These are phyloP conservation scores for Metschnikowia gelsemii DNA, from an alignment of 805 yeast species.

Conservation along the genomic window DNA sequence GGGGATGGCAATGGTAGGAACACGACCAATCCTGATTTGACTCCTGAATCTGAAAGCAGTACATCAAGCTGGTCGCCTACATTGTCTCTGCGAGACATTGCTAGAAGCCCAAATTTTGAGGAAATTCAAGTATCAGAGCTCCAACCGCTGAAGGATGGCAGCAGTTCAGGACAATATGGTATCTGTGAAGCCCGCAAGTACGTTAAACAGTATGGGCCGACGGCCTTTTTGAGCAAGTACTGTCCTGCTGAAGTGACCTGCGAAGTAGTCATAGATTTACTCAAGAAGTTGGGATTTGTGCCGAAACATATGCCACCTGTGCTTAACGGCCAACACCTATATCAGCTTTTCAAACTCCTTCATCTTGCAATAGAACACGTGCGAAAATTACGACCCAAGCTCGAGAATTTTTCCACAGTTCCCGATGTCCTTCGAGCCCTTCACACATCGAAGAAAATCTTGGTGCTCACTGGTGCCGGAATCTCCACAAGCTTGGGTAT, in stretches of 20 bases:
- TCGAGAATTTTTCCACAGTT: conserved; percentile 53
- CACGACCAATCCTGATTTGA: conserved; percentile 3
- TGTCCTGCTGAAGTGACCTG: conserved; percentile 61
- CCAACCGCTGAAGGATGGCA: not conserved
- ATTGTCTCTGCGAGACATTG: too few species aligned
- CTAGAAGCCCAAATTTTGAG: conserved; percentile 15
- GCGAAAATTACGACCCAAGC: conserved; percentile 51
- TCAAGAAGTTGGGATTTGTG: conserved; percentile 63
- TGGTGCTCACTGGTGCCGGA: conserved; percentile 91
- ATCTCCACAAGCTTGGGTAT: conserved; percentile 87
- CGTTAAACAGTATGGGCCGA: conserved; percentile 60
- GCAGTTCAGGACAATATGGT: not conserved
- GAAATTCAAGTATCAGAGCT: conserved; percentile 10
- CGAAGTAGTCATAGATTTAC: conserved; percentile 54
- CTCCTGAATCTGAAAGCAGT: too few species aligned
- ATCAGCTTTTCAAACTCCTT: conserved; percentile 49
- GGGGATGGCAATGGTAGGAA: not conserved
- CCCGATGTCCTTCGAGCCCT: conserved; percentile 51
- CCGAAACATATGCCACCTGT: conserved; percentile 30
- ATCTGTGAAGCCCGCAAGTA: conserved; percentile 38
- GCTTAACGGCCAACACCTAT: conserved; percentile 44
- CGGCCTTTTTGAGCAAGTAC: conserved; percentile 57
- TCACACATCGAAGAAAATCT: conserved; percentile 40
- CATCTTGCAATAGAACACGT: conserved; percentile 68
- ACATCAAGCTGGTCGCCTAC: too few species aligned